Conservation (phyloP, 768 basidiomycete genomes). For the Rhodotorula kratochvilovae region DNA sequence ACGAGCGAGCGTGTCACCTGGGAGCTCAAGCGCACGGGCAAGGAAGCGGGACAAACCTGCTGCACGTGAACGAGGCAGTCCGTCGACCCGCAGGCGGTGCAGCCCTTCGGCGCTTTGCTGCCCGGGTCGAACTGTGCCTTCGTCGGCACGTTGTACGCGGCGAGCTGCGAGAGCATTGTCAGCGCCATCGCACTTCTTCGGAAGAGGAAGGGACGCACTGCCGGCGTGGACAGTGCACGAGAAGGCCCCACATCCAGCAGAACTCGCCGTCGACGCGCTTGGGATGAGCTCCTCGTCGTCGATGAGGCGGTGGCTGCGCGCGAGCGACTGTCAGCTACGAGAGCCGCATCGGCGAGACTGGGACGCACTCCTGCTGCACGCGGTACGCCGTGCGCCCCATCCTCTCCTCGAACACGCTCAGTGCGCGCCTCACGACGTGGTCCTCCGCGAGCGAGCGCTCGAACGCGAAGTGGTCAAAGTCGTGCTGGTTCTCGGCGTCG, state of each 20-base stretch:
- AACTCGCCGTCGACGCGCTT: background rate
- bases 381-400: background rate
- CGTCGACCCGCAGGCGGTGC: background rate
- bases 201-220: background rate
- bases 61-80: background rate
- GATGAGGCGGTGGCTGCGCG: background rate
- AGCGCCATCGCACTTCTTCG: background rate
- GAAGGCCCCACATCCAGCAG: background rate
- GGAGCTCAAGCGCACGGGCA: too few species aligned
- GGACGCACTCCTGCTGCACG: background rate
- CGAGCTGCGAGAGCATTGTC: background rate
- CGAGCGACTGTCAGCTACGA: background rate
- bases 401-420: background rate
- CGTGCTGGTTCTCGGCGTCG: background rate
- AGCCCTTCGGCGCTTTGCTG: background rate
- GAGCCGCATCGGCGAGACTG: too few species aligned
- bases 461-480: background rate
- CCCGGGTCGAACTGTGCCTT: background rate
- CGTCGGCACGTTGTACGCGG: background rate
- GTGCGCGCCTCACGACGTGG: background rate
- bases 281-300: background rate
- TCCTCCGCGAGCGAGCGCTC: background rate
- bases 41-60: too few species aligned
- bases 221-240: background rate
- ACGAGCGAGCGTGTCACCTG: too few species aligned